A percentile compares a stretch with the other conserved stretches of the same genome.
These are phyloP conservation scores for Pichia ethanolica DNA, from an alignment of 805 yeast genomes.

Conservation along the genomic window DNA sequence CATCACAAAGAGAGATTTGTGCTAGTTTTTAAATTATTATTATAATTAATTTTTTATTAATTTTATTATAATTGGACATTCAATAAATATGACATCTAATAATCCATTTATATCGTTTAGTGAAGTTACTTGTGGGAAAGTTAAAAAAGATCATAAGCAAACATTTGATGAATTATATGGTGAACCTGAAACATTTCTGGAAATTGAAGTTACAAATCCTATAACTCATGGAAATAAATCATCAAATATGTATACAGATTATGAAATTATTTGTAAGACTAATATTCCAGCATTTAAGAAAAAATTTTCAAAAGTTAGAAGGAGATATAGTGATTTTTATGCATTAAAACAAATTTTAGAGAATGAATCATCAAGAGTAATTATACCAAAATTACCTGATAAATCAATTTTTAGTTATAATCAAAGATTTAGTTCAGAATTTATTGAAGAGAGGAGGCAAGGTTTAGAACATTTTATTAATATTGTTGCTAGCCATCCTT, in stretches of 20 bases:
- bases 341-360: slow-evolving; percentile 66
- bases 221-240: slow-evolving; percentile 61
- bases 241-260: slow-evolving; percentile 71
- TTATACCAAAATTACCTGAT: slow-evolving; percentile 88
- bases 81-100: slow-evolving; percentile 4
- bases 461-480: slow-evolving; percentile 76
- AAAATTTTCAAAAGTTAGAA: slow-evolving; percentile 58
- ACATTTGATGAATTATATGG: slow-evolving; percentile 80
- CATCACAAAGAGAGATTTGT: too few species aligned
- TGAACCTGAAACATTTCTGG: slow-evolving; percentile 90
- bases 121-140: slow-evolving; percentile 16
- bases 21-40: too few species aligned
- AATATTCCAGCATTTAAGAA: slow-evolving; percentile 82
- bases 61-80: too few species aligned
- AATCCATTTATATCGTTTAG: slow-evolving; percentile 29
- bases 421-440: slow-evolving; percentile 72
- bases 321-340: slow-evolving; percentile 89
- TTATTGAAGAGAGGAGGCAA: slow-evolving; percentile 73
- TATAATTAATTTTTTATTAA: too few species aligned
- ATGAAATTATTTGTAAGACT: slow-evolving; percentile 82
- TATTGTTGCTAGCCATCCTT: slow-evolving; percentile 86
- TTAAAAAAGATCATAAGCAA: slow-evolving; percentile 36
- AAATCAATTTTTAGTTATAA: slow-evolving; percentile 50
- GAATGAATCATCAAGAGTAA: slow-evolving; percentile 68
- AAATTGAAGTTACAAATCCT: slow-evolving; percentile 81